Evolutionary conservation across 2,329 filamentous ascomycete species (phyloP).

Genomic region (Aspergillus chevalieri): DNA sequence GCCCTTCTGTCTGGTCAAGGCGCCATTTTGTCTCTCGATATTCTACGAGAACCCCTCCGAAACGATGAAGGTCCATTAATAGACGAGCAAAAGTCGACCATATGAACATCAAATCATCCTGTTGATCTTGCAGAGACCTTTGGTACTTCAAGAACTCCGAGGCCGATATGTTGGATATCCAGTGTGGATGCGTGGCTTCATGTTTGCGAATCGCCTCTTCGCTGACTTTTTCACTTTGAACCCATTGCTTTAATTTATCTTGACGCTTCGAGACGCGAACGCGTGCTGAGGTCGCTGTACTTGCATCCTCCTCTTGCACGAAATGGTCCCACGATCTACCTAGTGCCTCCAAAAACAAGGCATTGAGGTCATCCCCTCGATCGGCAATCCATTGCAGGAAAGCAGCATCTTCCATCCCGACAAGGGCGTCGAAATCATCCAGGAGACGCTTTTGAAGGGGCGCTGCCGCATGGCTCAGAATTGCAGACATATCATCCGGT

Average conservation of each 20-base stretch:
- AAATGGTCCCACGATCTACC: conserved; percentile 85
- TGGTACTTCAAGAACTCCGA: conserved; percentile 91
- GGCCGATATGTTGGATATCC: conserved; percentile 92
- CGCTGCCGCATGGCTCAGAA: conserved; percentile 66
- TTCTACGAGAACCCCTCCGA: conserved; percentile 73
- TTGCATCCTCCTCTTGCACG: conserved; percentile 72
- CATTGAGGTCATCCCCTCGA: conserved; percentile 70
- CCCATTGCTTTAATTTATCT: conserved; percentile 78
- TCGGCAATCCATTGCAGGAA: conserved; percentile 86
- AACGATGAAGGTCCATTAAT: conserved; percentile 68
- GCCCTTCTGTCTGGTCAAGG: conserved; percentile 88
- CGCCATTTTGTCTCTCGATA: conserved; percentile 69
- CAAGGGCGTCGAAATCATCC: conserved; percentile 73
- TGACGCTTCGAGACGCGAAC: conserved; percentile 66
- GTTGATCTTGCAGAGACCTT: conserved; percentile 80
- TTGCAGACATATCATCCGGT: conserved; percentile 67
- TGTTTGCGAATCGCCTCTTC: conserved; percentile 75
- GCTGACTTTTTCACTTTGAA: conserved; percentile 58
- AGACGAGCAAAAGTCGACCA: conserved; percentile 70
- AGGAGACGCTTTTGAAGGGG: conserved; percentile 66
- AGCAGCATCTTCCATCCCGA: conserved; percentile 79
- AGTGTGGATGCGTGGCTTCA: conserved; percentile 77
- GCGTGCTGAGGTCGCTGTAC: conserved; percentile 68
- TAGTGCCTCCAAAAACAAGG: conserved; percentile 73
- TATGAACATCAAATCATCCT: conserved; percentile 78